Base-by-base conservation (phyloP, 2,329 filamentous ascomycete species). In the Hirsutella thompsonii region DNA sequence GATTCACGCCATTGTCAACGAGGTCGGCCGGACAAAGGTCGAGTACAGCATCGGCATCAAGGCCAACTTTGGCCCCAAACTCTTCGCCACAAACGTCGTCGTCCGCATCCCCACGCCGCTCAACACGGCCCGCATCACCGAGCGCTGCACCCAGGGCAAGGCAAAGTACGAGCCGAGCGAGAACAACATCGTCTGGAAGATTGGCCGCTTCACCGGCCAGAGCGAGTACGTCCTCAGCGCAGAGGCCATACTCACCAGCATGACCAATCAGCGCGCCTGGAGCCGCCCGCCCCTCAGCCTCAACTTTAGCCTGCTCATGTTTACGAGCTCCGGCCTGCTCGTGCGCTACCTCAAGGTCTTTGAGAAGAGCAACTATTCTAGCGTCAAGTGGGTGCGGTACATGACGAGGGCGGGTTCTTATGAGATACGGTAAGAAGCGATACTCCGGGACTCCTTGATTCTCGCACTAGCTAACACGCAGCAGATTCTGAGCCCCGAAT, bases 171-270 rank as follows among this genome's bases (percentile, higher is more conserved):
- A 98, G 64, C 93, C 92, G 0, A 85, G 89, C 48, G 89, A 95
- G 58, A 98, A 98, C 69, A 87, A 90, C 56, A 96, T 98, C 48
- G 83, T 96, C 11, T 98, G 92, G 92, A 96, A 95, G 72, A 96
- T 98, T 50, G 83, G 89, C 11, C 77, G 92, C n/a, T 98, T 98
- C 64, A 92, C 89, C 0, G 92, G 92, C n/a, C 88, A 95, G 64
- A 90, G 83, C 64, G 92, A 98, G 63, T 98, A 83, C 49, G 90
- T 98, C 11, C 71, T 98, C 44, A 93, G 83, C 52, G 92, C 92
- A 9, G 93, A 98, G 63, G 92, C 92, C 34, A 83, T 83, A 41
- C 68, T 98, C 53, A 94, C 88, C 5, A 88, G 83, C 61, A 98
- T 95, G 89, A 98, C 93, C 37, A 94, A 94, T 55, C 89, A 96